phyloP scores from a whole-genome alignment of 2,329 filamentous ascomycete genomes.

The Cladosporium phlei region DNA sequence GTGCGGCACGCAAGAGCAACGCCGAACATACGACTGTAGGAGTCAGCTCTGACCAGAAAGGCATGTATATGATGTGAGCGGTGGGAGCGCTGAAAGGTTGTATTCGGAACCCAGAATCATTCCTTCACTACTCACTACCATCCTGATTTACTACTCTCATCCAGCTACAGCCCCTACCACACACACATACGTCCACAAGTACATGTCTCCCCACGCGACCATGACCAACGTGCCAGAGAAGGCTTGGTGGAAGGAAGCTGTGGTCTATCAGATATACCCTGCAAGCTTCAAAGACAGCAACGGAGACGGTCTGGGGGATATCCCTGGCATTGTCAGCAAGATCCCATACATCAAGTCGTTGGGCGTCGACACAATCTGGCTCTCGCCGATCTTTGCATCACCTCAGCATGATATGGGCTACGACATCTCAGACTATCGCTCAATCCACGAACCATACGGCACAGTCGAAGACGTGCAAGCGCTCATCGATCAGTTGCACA shows the following conservation, averaged over 20 bases:
- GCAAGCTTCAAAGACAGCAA: slow-evolving; percentile 49
- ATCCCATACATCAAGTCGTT: slow-evolving; percentile 58
- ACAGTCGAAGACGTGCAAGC: slow-evolving; percentile 61
- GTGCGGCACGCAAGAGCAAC: background rate
- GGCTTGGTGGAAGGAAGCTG: slow-evolving; percentile 45
- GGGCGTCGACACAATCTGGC: slow-evolving; percentile 62
- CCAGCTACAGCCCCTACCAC: background rate
- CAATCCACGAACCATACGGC: slow-evolving; percentile 61
- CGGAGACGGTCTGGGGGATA: slow-evolving; percentile 56
- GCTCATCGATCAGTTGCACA: slow-evolving; percentile 56
- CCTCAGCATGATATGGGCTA: slow-evolving; percentile 68
- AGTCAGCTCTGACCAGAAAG: background rate
- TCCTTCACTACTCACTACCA: background rate
- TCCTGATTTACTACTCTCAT: background rate
- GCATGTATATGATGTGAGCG: slow-evolving; percentile 2
- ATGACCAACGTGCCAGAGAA: slow-evolving; percentile 8
- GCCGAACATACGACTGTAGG: background rate
- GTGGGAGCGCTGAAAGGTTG: background rate
- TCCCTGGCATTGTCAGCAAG: slow-evolving; percentile 59
- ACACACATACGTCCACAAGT: background rate
- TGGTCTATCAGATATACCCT: slow-evolving; percentile 45
- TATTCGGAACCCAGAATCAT: background rate
- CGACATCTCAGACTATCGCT: slow-evolving; percentile 64
- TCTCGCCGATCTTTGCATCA: slow-evolving; percentile 58
- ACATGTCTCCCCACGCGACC: slow-evolving; percentile 10